These are phyloP conservation scores for Kokia cookei DNA, from an alignment of 441 rosid species.

Conservation along the genomic window DNA sequence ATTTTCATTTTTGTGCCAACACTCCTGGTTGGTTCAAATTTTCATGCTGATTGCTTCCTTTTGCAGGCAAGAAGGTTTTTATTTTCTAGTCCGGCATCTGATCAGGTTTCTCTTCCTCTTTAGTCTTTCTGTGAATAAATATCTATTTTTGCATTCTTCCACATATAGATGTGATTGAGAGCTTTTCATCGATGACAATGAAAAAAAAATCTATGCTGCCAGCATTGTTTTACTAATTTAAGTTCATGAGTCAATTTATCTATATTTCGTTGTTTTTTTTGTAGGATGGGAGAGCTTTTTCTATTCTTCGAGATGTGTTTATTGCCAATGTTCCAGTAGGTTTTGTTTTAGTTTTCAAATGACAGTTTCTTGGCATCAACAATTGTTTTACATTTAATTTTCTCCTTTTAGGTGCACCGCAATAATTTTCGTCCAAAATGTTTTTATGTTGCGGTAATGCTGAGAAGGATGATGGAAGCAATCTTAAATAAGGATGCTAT, in stretches of 20 bases:
- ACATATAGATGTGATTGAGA: background rate
- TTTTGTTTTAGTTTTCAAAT: conserved; percentile 3
- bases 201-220: background rate
- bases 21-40: background rate
- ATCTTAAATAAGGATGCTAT: conserved; percentile 89
- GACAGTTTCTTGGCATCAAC: background rate
- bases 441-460: conserved; percentile 92
- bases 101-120: conserved; percentile 35
- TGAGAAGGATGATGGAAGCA: conserved; percentile 96
- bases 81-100: conserved; percentile 27
- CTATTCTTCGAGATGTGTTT: conserved; percentile 68
- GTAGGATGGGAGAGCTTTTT: conserved; percentile 66
- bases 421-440: conserved; percentile 88
- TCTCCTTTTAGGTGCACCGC: conserved; percentile 42
- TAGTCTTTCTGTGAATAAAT: background rate
- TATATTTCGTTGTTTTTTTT: conserved; percentile 1
- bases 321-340: conserved; percentile 93
- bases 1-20: background rate
- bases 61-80: conserved; percentile 56
- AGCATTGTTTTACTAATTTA: background rate
- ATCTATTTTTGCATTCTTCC: background rate
- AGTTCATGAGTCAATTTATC: background rate
- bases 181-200: background rate
- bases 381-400: conserved; percentile 14
- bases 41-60: conserved; percentile 6